phyloP scores from a whole-genome alignment of 2,329 filamentous ascomycete genomes.

The Pyrenochaeta sp. region DNA sequence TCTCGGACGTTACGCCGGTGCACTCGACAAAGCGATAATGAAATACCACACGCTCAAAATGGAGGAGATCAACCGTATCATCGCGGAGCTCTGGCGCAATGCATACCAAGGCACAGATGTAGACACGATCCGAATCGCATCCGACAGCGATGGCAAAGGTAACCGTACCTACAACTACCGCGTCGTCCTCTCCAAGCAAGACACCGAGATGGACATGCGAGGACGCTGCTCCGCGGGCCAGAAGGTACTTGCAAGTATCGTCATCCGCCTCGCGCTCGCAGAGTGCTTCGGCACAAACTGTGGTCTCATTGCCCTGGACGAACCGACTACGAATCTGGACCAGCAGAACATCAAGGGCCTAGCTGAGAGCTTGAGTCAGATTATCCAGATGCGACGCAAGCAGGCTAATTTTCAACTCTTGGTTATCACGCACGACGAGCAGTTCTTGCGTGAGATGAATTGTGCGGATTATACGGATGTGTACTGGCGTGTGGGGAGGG shows the following conservation, averaged over 20 bases:
- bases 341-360: constrained; percentile 92
- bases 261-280: constrained; percentile 93
- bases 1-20: constrained; percentile 79
- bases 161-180: constrained; percentile 96
- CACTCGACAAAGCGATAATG: constrained; percentile 96
- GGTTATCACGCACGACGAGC: constrained; percentile 98
- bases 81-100: constrained; percentile 94
- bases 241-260: constrained; percentile 95
- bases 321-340: constrained; percentile 97
- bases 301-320: constrained; percentile 94
- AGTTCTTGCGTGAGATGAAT: constrained; percentile 92
- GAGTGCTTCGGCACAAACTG: constrained; percentile 97
- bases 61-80: constrained; percentile 96
- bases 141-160: constrained; percentile 80
- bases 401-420: constrained; percentile 98
- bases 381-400: constrained; percentile 82
- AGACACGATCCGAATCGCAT: constrained; percentile 93
- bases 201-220: constrained; percentile 99
- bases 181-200: constrained; percentile 95
- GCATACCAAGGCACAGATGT: constrained; percentile 98
- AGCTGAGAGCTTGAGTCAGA: constrained; percentile 82
- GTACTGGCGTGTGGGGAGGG: constrained; percentile 86
- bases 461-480: constrained; percentile 92
- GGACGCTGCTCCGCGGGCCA: constrained; percentile 96
- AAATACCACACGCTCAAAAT: constrained; percentile 96